These are phyloP conservation scores for Picocystis sp. DNA, from an alignment of 163 green algal genomes.

Conservation along the genomic window DNA sequence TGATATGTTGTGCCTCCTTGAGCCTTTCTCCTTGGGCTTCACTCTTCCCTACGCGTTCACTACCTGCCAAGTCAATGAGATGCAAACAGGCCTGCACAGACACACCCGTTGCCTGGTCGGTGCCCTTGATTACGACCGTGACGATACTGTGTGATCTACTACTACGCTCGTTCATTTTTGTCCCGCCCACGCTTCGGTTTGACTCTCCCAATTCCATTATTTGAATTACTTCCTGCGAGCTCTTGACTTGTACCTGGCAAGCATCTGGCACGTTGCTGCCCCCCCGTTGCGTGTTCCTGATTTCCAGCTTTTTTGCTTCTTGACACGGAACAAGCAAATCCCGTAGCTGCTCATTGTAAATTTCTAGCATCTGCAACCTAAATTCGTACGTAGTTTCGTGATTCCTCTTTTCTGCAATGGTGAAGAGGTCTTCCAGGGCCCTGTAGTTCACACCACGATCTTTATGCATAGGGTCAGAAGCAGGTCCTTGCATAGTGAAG, in stretches of 20 bases:
- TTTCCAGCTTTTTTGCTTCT: constrained; percentile 28
- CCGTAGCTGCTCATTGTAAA: constrained; percentile 80
- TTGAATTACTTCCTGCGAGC: constrained; percentile 44
- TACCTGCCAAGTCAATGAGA: constrained; percentile 78
- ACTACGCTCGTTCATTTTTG: constrained; percentile 78
- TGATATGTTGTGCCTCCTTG: constrained; percentile 80
- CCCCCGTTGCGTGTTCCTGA: constrained; percentile 48
- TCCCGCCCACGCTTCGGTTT: constrained; percentile 61
- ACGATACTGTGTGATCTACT: constrained; percentile 50
- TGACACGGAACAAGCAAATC: constrained; percentile 38
- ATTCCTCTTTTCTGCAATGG: constrained; percentile 30
- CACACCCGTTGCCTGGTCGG: constrained; percentile 30
- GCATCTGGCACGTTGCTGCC: constrained; percentile 68
- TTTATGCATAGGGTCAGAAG: constrained; percentile 22
- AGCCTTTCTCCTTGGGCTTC: constrained; percentile 58
- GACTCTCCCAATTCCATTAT: constrained; percentile 52
- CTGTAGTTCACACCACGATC: constrained; percentile 77
- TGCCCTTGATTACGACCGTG: constrained; percentile 69
- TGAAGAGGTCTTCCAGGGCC: constrained; percentile 77
- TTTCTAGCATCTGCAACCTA: constrained; percentile 79
- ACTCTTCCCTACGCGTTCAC: constrained; percentile 44
- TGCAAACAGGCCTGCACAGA: constrained; percentile 68
- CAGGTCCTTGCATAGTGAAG: constrained; percentile 74
- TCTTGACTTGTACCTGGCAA: constrained; percentile 35
- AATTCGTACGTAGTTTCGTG: constrained; percentile 60